Evolutionary conservation across 441 rosid genomes (phyloP).

Genomic region (Erodium texanum): DNA sequence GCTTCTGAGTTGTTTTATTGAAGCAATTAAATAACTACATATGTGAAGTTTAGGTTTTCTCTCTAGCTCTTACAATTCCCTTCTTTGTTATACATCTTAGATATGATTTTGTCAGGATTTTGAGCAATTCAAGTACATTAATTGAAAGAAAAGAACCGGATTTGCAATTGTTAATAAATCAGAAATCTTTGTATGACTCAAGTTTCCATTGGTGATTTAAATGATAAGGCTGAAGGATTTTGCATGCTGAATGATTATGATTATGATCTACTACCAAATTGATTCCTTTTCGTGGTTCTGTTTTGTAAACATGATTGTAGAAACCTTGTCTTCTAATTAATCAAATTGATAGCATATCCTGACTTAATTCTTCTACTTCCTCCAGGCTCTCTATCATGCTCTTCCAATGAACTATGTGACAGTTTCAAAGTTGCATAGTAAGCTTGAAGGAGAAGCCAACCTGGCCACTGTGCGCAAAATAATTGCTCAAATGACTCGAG

Average conservation of each 20-base stretch:
- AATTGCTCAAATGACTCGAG: slow-evolving; percentile 59
- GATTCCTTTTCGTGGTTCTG: background rate
- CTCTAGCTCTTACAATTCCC: background rate
- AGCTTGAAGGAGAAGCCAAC: slow-evolving; percentile 66
- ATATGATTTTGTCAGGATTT: background rate
- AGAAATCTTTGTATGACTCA: background rate
- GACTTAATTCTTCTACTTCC: slow-evolving; percentile 10
- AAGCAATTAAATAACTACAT: background rate
- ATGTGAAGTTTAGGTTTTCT: background rate
- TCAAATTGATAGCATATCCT: slow-evolving; percentile 9
- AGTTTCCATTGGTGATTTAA: no score
- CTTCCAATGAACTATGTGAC: slow-evolving; percentile 78
- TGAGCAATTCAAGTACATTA: background rate
- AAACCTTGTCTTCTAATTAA: background rate
- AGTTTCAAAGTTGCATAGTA: slow-evolving; percentile 55
- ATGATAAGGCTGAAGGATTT: no score
- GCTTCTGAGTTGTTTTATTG: background rate
- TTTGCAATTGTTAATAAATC: background rate
- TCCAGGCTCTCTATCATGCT: slow-evolving; percentile 70
- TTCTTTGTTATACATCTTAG: background rate
- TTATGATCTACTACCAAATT: no score
- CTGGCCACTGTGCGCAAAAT: slow-evolving; percentile 57
- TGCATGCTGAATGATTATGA: no score
- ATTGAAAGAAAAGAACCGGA: background rate
- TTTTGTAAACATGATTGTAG: background rate